Percentiles rank a stretch among this genome's conserved stretches.
Evolutionary conservation across 345 rosid species (phyloP).

Genomic region (Eucalyptus marginata): DNA sequence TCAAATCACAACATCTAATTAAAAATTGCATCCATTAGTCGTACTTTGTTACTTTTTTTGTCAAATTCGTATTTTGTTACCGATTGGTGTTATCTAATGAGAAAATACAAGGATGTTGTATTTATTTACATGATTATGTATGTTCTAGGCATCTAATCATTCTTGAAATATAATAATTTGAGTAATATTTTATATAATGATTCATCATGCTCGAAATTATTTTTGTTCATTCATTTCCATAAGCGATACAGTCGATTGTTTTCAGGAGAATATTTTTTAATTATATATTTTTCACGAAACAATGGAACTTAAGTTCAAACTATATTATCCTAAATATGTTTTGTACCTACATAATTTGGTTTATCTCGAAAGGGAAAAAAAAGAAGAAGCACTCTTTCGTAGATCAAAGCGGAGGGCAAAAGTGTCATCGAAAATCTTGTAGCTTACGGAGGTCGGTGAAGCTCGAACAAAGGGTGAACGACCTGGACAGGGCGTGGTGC

Average conservation of each 20-base stretch:
- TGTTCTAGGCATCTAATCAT: background rate
- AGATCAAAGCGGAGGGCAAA: background rate
- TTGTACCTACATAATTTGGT: background rate
- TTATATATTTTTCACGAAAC: background rate
- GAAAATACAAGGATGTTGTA: background rate
- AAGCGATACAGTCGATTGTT: fast-evolving
- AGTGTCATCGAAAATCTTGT: background rate
- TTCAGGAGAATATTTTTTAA: background rate
- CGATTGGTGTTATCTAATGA: background rate
- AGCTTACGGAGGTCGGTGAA: background rate
- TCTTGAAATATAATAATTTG: background rate
- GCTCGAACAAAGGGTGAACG: background rate
- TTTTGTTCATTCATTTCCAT: background rate
- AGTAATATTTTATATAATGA: too few relatives aligned
- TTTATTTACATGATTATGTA: background rate
- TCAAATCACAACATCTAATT: background rate
- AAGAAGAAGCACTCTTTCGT: background rate
- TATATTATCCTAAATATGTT: background rate
- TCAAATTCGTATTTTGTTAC: background rate
- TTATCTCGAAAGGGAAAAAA: background rate
- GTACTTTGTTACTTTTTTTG: too few relatives aligned
- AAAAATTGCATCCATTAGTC: background rate
- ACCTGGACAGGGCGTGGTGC: background rate
- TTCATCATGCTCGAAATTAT: background rate
- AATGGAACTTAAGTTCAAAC: background rate